These are phyloP conservation scores for Mycena rebaudengoi DNA, from an alignment of 768 basidiomycete genomes.

Conservation along the genomic window DNA sequence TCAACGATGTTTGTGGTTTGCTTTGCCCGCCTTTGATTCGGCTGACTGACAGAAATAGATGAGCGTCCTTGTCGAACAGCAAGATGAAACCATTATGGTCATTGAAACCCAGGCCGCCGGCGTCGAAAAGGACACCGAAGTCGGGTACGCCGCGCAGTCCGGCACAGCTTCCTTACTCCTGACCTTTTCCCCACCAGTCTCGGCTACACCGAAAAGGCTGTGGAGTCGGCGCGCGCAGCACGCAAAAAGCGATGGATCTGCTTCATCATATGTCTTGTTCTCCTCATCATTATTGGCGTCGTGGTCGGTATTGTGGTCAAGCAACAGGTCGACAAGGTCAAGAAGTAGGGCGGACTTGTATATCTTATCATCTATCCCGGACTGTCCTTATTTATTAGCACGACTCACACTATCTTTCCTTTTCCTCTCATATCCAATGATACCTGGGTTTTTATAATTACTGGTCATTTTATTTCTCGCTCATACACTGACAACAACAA, in stretches of 20 bases:
- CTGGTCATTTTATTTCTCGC: no score
- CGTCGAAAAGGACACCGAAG: slow-evolving; percentile 86
- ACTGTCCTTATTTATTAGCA: slow-evolving; percentile 20
- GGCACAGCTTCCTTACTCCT: neutral
- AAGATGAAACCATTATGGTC: slow-evolving; percentile 85
- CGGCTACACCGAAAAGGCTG: slow-evolving; percentile 86
- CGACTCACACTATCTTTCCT: neutral
- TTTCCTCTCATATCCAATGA: neutral
- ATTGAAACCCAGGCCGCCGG: slow-evolving; percentile 81
- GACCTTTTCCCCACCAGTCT: slow-evolving; percentile 54
- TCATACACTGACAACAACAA: no score
- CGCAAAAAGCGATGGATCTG: slow-evolving; percentile 98
- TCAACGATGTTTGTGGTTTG: slow-evolving; percentile 82
- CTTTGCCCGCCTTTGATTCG: neutral
- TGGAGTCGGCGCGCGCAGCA: slow-evolving; percentile 85
- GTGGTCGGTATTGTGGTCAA: slow-evolving; percentile 66
- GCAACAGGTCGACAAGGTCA: slow-evolving; percentile 51
- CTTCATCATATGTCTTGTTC: slow-evolving; percentile 75
- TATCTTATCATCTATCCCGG: slow-evolving; percentile 10
- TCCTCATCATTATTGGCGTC: slow-evolving; percentile 73
- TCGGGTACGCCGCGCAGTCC: slow-evolving; percentile 63
- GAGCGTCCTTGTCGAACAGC: slow-evolving; percentile 94
- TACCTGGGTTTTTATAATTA: slow-evolving; percentile 11
- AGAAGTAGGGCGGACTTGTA: slow-evolving; percentile 24
- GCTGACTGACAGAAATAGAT: slow-evolving; percentile 59